Evolutionary conservation across 208 protist genomes (phyloP).

Genomic region (Blechomonas ayalai): DNA sequence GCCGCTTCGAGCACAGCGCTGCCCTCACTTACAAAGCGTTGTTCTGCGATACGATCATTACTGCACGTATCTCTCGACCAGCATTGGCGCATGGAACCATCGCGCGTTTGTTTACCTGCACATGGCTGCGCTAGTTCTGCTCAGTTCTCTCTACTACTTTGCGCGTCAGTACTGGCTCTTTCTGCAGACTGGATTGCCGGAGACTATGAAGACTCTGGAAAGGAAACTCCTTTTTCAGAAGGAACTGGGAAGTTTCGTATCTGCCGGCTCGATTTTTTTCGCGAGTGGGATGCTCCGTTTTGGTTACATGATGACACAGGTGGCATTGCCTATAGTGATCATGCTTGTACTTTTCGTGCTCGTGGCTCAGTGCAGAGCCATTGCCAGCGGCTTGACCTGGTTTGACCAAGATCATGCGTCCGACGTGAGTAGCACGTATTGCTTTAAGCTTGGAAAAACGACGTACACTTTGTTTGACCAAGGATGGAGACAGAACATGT

Average conservation of each 20-base stretch:
- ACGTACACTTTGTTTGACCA: constrained; percentile 68
- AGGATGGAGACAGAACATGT: constrained; percentile 31
- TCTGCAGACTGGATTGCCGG: too few relatives aligned
- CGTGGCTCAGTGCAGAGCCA: constrained; percentile 29
- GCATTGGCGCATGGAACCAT: constrained; percentile 77
- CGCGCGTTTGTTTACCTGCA: constrained; percentile 35
- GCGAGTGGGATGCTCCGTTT: constrained; percentile 11
- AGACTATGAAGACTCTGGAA: background rate
- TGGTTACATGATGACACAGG: constrained; percentile 43
- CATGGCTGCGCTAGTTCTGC: constrained; percentile 15
- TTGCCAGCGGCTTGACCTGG: constrained; percentile 51
- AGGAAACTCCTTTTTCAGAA: background rate
- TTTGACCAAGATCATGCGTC: constrained; percentile 55
- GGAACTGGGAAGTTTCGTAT: too few relatives aligned
- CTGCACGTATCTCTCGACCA: constrained; percentile 45
- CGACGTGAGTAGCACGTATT: constrained; percentile 53
- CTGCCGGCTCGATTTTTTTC: constrained; percentile 5
- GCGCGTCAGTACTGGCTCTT: constrained; percentile 12
- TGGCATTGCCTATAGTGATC: constrained; percentile 37
- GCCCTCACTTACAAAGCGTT: constrained; percentile 30
- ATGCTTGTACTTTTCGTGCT: constrained; percentile 20
- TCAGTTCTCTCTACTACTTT: constrained; percentile 25
- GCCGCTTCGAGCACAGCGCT: constrained; percentile 76
- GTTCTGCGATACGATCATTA: constrained; percentile 81
- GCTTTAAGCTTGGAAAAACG: constrained; percentile 41